Evolutionary conservation across 2,329 filamentous ascomycete species (phyloP).

Genomic region (Phoma herbarum): DNA sequence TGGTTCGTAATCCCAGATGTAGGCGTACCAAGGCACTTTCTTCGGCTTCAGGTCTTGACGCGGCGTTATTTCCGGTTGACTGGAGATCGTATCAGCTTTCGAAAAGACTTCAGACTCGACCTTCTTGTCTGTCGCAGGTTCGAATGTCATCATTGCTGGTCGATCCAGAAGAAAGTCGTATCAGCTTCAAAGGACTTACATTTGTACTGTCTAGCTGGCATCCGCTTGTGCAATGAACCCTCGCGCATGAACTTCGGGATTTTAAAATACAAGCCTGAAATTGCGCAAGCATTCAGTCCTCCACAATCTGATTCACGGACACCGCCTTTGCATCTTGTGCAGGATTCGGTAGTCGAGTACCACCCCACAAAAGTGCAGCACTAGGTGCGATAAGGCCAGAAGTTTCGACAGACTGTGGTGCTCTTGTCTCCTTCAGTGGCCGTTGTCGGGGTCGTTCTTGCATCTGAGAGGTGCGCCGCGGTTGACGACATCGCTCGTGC

Average conservation of each 20-base stretch:
- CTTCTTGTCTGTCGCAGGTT: constrained; percentile 5
- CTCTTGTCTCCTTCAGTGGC: constrained; percentile 8
- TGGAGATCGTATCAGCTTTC: constrained; percentile 9
- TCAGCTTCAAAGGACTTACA: constrained; percentile 10
- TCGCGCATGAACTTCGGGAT: constrained; percentile 15
- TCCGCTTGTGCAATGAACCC: background rate
- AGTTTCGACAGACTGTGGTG: background rate
- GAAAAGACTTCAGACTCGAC: constrained; percentile 4
- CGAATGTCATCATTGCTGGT: constrained; percentile 13
- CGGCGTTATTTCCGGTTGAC: background rate
- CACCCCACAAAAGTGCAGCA: constrained; percentile 6
- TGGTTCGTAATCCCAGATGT: constrained; percentile 42
- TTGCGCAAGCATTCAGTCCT: constrained; percentile 22
- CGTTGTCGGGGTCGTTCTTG: constrained; percentile 4
- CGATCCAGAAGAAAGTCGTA: background rate
- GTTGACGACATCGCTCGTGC: constrained; percentile 19
- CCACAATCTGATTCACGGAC: background rate
- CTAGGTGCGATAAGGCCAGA: constrained; percentile 9
- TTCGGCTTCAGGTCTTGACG: background rate
- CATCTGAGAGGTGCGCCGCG: constrained; percentile 7
- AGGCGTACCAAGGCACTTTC: constrained; percentile 37
- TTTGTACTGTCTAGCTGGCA: constrained; percentile 7
- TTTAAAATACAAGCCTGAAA: constrained; percentile 22
- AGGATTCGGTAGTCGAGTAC: background rate
- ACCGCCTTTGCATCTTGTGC: background rate